Base-by-base conservation (phyloP, 306 rosid species). In the Quercus gilva region DNA sequence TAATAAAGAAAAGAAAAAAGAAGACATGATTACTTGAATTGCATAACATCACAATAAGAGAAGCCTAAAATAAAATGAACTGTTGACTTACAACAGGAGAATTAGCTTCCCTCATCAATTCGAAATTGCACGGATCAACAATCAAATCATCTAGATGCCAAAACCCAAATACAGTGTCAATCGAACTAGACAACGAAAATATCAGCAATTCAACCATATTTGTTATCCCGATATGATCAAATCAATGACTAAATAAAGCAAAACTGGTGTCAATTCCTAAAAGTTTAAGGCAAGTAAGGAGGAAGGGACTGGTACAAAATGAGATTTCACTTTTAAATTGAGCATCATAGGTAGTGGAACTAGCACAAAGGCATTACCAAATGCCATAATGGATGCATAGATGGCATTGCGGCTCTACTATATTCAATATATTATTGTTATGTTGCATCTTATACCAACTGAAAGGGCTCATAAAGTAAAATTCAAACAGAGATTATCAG, bases 81-180 rank as follows among this genome's bases (percentile, higher is more conserved):
- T 56, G 43, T 74, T 75, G 65, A 89, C 98, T 90, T 91, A 92
- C 99, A 59, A 95, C 87, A 58, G 98, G 99, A 86, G 98, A 95
- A 76, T 85, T 89, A 82, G 97, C 94, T 84, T 92, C 98, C 81
- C 98, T 89, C 84, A 95, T 83, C 98, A 97, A 95, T 87, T 95
- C 98, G 60, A 95, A 77, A 84, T 91, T 95, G 78, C 96, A 92
- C 67, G 99, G 99, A 88, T 95, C 98, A 77, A 95, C 99, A 85
- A 95, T 88, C 85, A 95, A 90, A 86, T 95, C 97, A 88, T 92
- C 98, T 95, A 78, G 17, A 82, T 21, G 55, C 74, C 33, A 31
- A 31, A 31, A 4, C 33, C 33, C 0, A 31, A 31, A 31, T 31
- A 0, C 33, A 31, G 33, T 31, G 33, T 31, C 80, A 75, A 72